A percentile compares a stretch with the other conserved stretches of the same genome.
Conservation (phyloP, 352 stramenopile species). For the Aphanomyces astaci region DNA sequence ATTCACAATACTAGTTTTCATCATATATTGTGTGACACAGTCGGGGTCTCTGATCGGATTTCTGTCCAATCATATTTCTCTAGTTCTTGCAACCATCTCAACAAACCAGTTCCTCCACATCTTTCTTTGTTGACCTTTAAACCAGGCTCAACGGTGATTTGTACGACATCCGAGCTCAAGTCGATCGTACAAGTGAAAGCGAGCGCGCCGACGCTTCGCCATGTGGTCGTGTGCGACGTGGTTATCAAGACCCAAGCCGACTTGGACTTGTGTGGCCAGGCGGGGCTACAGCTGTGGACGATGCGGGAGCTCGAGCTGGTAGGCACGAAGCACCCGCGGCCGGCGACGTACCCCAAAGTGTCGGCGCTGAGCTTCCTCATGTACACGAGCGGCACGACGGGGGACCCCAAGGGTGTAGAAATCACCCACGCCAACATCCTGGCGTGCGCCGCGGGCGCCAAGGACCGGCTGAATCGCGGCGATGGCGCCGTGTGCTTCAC, state of each 20-base stretch:
- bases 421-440: conserved; percentile 29
- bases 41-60: no score
- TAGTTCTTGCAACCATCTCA: no score
- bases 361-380: conserved; percentile 16
- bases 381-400: conserved; percentile 27
- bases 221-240: conserved; percentile 9
- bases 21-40: no score
- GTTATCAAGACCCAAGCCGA: not conserved
- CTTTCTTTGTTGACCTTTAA: no score
- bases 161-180: conserved; percentile 21
- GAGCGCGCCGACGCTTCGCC: not conserved
- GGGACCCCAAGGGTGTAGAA: conserved; percentile 26
- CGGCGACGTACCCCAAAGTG: conserved; percentile 23
- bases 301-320: not conserved
- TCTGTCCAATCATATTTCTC: no score
- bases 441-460: conserved; percentile 16
- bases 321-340: conserved; percentile 28
- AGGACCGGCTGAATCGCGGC: conserved; percentile 7
- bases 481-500: not conserved
- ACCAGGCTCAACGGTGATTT: conserved; percentile 25
- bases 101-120: no score
- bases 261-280: not conserved
- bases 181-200: conserved; percentile 11
- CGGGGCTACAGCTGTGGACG: conserved; percentile 4
- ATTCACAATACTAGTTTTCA: no score